A percentile compares a stretch with the other conserved stretches of the same genome.
Evolutionary conservation across 2,329 filamentous ascomycete genomes (phyloP).

Genomic region (Aureobasidium sp.): DNA sequence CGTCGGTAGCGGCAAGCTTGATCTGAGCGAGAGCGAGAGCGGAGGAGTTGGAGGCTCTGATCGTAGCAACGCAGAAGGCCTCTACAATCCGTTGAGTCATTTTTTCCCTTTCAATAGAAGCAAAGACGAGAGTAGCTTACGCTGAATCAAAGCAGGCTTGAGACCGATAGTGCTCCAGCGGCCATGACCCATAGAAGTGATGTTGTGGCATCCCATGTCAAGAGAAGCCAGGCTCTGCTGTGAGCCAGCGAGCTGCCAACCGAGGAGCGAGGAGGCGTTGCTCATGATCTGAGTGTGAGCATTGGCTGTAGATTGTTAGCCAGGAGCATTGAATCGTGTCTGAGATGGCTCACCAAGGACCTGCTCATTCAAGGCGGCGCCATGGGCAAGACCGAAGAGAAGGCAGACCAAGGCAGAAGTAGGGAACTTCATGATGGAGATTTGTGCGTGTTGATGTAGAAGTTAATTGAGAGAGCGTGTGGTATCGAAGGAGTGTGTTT

Average conservation of each 20-base stretch:
- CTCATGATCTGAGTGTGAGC: conserved; percentile 14
- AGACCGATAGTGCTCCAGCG: conserved; percentile 23
- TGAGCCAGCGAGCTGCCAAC: conserved; percentile 26
- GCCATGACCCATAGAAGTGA: conserved; percentile 18
- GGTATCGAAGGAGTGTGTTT: neutral
- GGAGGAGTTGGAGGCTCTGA: conserved; percentile 18
- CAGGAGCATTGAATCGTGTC: neutral
- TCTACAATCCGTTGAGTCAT: neutral
- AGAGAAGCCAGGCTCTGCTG: conserved; percentile 14
- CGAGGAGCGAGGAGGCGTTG: conserved; percentile 25
- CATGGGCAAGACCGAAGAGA: neutral
- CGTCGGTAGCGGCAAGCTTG: conserved; percentile 21
- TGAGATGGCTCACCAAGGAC: neutral
- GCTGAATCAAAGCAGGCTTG: conserved; percentile 18
- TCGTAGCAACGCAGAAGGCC: conserved; percentile 22
- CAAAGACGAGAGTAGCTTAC: neutral
- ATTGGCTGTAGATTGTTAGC: neutral
- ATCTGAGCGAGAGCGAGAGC: conserved; percentile 20
- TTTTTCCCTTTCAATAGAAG: neutral
- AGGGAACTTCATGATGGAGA: neutral
- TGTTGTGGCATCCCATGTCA: conserved; percentile 21
- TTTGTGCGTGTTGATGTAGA: neutral
- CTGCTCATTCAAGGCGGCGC: neutral
- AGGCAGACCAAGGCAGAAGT: neutral
- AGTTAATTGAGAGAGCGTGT: neutral